Percentiles rank a stretch among this genome's conserved stretches.
Conservation (phyloP, 1,139 yeast species). For the Yamadazyma trypodendri region DNA sequence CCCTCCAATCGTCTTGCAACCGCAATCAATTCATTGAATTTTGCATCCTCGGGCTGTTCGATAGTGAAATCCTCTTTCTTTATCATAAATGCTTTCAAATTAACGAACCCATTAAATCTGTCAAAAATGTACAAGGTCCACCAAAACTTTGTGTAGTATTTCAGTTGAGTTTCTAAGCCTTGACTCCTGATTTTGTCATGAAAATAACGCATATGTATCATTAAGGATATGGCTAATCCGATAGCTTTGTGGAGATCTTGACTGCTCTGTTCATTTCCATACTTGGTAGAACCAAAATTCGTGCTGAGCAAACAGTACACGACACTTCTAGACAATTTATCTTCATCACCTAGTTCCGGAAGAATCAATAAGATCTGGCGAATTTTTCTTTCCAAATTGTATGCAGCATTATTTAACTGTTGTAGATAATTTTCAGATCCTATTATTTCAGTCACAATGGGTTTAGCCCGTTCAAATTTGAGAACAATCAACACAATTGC, state of each 20-base stretch:
- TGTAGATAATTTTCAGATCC: conserved; percentile 14
- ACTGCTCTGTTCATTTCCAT: conserved; percentile 37
- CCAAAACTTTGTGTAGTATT: conserved; percentile 32
- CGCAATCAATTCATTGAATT: conserved; percentile 4
- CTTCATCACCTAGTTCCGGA: conserved; percentile 36
- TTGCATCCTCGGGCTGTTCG: conserved; percentile 8
- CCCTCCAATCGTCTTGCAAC: conserved; percentile 6
- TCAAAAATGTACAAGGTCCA: conserved; percentile 38
- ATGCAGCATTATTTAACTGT: conserved; percentile 17
- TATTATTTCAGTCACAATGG: conserved; percentile 24
- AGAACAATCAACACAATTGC: conserved; percentile 28
- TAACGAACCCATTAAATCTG: conserved; percentile 27
- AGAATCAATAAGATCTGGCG: conserved; percentile 25
- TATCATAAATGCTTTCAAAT: conserved; percentile 16
- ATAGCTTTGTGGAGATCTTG: conserved; percentile 35
- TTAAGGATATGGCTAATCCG: conserved; percentile 29
- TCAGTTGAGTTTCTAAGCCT: conserved; percentile 17
- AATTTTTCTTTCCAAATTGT: conserved; percentile 27
- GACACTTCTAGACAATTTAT: conserved; percentile 29
- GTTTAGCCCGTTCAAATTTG: conserved; percentile 29
- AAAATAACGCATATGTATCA: conserved; percentile 30
- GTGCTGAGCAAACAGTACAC: conserved; percentile 30
- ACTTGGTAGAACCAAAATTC: conserved; percentile 29
- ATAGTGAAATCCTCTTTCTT: conserved; percentile 16
- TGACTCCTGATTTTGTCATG: conserved; percentile 9